These are phyloP conservation scores for Rhododendron griersonianum DNA, from an alignment of 148 eudicot species.

Conservation along the genomic window DNA sequence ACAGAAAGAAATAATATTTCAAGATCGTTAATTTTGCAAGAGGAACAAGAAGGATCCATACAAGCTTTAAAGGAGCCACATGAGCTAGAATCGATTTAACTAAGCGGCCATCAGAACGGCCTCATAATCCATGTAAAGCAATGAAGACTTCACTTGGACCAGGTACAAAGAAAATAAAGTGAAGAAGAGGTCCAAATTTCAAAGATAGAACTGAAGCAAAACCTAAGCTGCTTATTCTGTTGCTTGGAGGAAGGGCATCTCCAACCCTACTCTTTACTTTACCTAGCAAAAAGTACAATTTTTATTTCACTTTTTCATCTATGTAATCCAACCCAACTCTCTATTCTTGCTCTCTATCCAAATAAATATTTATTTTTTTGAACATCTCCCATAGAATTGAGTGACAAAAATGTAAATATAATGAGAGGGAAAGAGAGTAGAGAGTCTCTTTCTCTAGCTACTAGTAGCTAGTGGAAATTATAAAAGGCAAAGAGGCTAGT, in stretches of 20 bases:
- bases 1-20: not conserved
- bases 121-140: slow-evolving; percentile 89
- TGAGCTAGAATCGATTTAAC: slow-evolving; percentile 78
- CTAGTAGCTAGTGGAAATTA: too few species aligned
- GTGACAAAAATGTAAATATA: too few species aligned
- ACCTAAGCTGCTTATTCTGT: not conserved
- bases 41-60: slow-evolving; percentile 32
- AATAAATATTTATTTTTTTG: too few species aligned
- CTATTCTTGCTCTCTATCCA: too few species aligned
- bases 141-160: slow-evolving; percentile 83
- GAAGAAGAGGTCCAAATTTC: not conserved
- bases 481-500: too few species aligned
- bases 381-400: too few species aligned
- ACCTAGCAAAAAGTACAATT: too few species aligned
- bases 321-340: too few species aligned
- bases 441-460: too few species aligned
- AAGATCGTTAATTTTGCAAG: not conserved
- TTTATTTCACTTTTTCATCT: too few species aligned
- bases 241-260: not conserved
- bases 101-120: slow-evolving; percentile 95
- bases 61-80: slow-evolving; percentile 93
- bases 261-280: too few species aligned
- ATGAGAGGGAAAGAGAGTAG: too few species aligned
- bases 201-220: not conserved
- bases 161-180: slow-evolving; percentile 19